Conservation (phyloP, 495 filamentous ascomycete genomes). For the Clavariopsis aquatica region DNA sequence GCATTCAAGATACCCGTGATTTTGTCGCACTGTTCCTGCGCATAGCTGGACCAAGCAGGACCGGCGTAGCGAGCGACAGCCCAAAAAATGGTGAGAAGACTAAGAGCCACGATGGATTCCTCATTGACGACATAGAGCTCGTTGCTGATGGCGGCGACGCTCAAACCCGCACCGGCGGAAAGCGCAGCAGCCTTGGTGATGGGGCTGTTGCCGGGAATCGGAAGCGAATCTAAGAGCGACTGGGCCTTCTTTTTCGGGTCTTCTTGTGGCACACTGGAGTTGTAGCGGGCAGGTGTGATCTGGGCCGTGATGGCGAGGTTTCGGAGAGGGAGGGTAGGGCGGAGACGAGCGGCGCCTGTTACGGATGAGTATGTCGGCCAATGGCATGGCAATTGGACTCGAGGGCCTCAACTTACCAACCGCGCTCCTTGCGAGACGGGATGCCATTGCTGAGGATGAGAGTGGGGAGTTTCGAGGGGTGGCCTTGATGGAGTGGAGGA, state of each 20-base stretch:
- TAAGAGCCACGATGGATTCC: conserved; percentile 89
- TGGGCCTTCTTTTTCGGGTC: conserved; percentile 94
- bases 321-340: conserved; percentile 65
- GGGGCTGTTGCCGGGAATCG: conserved; percentile 54
- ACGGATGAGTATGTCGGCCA: conserved; percentile 37
- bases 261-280: conserved; percentile 74
- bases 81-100: conserved; percentile 83
- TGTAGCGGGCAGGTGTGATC: conserved; percentile 64
- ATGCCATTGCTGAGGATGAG: conserved; percentile 75
- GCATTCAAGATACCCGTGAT: conserved; percentile 90
- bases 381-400: conserved; percentile 30
- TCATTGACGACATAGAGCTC: conserved; percentile 99
- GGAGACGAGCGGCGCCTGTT: conserved; percentile 85
- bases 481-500: conserved; percentile 25
- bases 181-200: conserved; percentile 91
- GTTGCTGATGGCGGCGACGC: conserved; percentile 95
- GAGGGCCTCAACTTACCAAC: conserved; percentile 64
- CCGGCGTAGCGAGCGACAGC: conserved; percentile 88
- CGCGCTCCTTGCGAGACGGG: conserved; percentile 87
- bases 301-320: conserved; percentile 65
- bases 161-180: conserved; percentile 85
- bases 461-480: conserved; percentile 48
- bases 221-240: conserved; percentile 84
- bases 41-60: conserved; percentile 90
- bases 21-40: conserved; percentile 79